Base-by-base conservation (phyloP, 768 basidiomycete genomes). In the Roridomyces roridus region DNA sequence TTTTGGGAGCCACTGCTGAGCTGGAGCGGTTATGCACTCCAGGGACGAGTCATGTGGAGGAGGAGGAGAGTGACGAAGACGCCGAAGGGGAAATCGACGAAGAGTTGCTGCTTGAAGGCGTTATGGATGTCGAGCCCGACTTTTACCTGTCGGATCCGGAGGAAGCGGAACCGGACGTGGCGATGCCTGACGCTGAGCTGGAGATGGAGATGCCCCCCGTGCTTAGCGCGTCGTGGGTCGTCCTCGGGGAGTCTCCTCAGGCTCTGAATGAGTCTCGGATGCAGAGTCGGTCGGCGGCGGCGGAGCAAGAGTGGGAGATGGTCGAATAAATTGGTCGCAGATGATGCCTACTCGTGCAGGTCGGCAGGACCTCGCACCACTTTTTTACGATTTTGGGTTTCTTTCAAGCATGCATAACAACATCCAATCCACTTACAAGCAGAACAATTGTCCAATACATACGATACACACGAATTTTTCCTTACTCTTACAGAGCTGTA, bases 1-100 rank as follows among this genome's bases (percentile, higher is more conserved):
- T 89, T 1, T 69, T 84, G 57, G 74, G 74, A 5, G 88, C 87
- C 2, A 89, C 86, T 10, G 69, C 70, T 65, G 88, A 88, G 46
- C 74, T 89, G 37, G 87, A 89, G 71, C 71, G 72, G 54, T 76
- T 89, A 28, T 77, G 80, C 8, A 73, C 67, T 34, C 60, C 72
- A 26, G 55, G 40, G 23, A 60, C 26, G 31, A 28, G 46, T 55
- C 60, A 55, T 59, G 48, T 60, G 64, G 23, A 46, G 11, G 47
- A 40, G 21, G 47, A 47, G 53, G 45, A 31, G 5, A 35, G 43
- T 7, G 46, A 55, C 17, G 39, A 48, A 10, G 31, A 34, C 31
- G 31, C 31, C 10, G 31, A 45, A 15, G 45, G 44, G 11, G 55
- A 40, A n/a, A 46, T 40, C 20, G 51, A 20, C 14, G 58, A 52